These are phyloP conservation scores for Daldinia sp. DNA, from an alignment of 2,329 filamentous ascomycete species.

Conservation along the genomic window DNA sequence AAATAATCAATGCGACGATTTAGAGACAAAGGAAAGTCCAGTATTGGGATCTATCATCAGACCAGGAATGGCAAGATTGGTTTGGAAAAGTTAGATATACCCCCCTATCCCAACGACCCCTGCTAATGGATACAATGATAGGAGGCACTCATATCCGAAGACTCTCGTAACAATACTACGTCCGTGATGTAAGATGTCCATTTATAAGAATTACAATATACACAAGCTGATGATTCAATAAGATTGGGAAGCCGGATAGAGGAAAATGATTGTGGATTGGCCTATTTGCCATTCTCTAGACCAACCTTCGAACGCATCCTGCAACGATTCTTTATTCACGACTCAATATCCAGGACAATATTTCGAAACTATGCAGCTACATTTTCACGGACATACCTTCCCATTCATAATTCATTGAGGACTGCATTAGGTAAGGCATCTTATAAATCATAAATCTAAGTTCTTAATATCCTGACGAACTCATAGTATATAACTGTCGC, in stretches of 20 bases:
- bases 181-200: neutral
- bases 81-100: neutral
- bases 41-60: constrained; percentile 6
- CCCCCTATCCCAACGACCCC: neutral
- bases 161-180: neutral
- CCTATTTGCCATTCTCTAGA: constrained; percentile 4
- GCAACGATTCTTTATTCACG: neutral
- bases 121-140: neutral
- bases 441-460: too few species aligned
- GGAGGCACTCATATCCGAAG: neutral
- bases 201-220: neutral
- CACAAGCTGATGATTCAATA: neutral
- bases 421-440: neutral
- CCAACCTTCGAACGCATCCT: neutral
- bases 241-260: constrained; percentile 4
- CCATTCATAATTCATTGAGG: neutral
- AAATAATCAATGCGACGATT: neutral
- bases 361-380: constrained; percentile 3
- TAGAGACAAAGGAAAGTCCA: neutral
- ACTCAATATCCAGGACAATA: constrained; percentile 3
- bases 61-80: constrained; percentile 6
- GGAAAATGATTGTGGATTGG: constrained; percentile 1
- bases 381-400: constrained; percentile 5
- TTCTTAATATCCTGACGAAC: neutral
- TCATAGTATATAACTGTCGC: constrained; percentile 46